These are phyloP conservation scores for Hypoxylon sp. DNA, from an alignment of 2,329 filamentous ascomycete genomes.

Conservation along the genomic window DNA sequence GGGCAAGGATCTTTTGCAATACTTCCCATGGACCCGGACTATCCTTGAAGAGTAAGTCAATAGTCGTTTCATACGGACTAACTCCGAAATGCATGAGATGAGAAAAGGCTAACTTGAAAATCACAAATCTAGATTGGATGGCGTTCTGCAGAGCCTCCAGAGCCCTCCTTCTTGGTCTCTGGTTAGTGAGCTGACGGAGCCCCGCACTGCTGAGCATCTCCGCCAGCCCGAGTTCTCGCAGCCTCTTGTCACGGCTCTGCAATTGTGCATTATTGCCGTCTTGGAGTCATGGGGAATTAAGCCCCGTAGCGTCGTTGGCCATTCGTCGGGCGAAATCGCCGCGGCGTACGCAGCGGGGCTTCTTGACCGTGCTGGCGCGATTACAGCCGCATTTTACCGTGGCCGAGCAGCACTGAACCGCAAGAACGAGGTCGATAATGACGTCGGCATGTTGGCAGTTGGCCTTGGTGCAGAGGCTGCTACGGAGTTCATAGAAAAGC, in stretches of 20 bases:
- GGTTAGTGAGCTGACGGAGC: constrained; percentile 43
- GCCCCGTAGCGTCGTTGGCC: constrained; percentile 35
- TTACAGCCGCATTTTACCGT: constrained; percentile 40
- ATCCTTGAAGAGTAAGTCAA: constrained; percentile 29
- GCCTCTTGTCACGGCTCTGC: constrained; percentile 41
- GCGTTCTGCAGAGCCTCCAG: constrained; percentile 24
- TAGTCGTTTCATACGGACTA: background rate
- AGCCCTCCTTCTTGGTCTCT: constrained; percentile 47
- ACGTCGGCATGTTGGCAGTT: constrained; percentile 45
- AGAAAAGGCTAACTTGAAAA: background rate
- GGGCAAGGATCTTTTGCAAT: constrained; percentile 37
- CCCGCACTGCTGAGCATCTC: constrained; percentile 24
- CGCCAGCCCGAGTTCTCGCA: constrained; percentile 47
- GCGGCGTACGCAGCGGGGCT: constrained; percentile 37
- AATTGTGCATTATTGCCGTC: constrained; percentile 29
- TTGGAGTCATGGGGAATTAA: constrained; percentile 36
- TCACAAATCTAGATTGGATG: constrained; percentile 35
- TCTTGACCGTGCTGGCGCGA: constrained; percentile 22
- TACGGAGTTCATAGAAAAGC: constrained; percentile 3
- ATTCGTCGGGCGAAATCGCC: constrained; percentile 49
- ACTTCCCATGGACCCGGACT: constrained; percentile 15
- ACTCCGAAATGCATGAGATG: background rate
- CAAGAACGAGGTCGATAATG: background rate
- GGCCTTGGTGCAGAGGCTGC: constrained; percentile 30
- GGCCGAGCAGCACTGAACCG: constrained; percentile 25